Evolutionary conservation across 306 rosid genomes (phyloP).

Genomic region (Begonia peltatifolia): DNA sequence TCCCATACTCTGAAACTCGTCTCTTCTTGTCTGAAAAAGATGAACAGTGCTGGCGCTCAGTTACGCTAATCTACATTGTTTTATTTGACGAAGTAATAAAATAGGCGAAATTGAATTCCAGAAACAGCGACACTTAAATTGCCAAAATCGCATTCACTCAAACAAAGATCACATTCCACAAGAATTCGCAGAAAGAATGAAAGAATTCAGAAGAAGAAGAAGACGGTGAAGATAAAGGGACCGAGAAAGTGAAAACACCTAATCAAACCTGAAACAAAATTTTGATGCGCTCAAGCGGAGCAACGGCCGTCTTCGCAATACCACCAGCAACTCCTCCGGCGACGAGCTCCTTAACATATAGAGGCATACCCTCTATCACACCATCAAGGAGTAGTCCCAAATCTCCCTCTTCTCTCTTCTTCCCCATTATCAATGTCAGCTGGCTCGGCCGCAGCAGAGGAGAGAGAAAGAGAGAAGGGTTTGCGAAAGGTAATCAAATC

Average conservation of each 20-base stretch:
- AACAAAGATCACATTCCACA: not conserved
- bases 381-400: slow-evolving; percentile 20
- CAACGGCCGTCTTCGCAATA: slow-evolving; percentile 61
- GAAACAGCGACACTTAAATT: no score
- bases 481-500: not conserved
- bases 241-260: not conserved
- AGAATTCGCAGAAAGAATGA: no score
- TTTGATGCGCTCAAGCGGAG: slow-evolving; percentile 85
- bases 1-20: slow-evolving; percentile 67
- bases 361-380: slow-evolving; percentile 43
- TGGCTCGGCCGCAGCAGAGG: not conserved
- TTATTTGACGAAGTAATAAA: not conserved
- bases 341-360: slow-evolving; percentile 66
- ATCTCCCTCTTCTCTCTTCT: slow-evolving; percentile 25
- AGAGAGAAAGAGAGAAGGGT: not conserved
- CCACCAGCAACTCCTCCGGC: slow-evolving; percentile 89
- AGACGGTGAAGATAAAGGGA: not conserved
- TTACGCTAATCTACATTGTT: not conserved
- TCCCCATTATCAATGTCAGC: slow-evolving; percentile 21
- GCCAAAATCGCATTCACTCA: no score
- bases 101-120: not conserved
- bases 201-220: no score
- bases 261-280: slow-evolving; percentile 72
- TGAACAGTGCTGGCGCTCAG: not conserved
- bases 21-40: slow-evolving; percentile 57